These are phyloP conservation scores for Cryoendolithus antarcticus DNA, from an alignment of 2,329 filamentous ascomycete species.

Conservation along the genomic window DNA sequence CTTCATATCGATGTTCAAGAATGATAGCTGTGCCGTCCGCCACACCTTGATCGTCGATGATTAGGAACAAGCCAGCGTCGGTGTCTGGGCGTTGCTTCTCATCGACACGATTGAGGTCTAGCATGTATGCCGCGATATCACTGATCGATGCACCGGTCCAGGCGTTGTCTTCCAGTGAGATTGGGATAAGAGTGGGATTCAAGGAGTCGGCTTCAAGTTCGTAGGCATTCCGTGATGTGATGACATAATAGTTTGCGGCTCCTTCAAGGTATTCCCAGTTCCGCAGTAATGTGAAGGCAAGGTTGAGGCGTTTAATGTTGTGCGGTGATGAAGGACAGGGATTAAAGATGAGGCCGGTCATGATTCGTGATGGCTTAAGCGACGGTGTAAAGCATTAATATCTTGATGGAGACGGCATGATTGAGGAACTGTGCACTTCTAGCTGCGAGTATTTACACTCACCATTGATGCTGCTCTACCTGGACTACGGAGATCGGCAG, in stretches of 20 bases:
- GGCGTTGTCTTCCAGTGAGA: slow-evolving; percentile 1
- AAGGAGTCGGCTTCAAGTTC: slow-evolving; percentile 1
- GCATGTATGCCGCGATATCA: slow-evolving; percentile 8
- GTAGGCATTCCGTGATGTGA: slow-evolving; percentile 6
- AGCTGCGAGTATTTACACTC: too few species aligned
- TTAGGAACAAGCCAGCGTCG: slow-evolving; percentile 2
- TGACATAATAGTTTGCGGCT: slow-evolving; percentile 3
- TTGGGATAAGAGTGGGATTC: background rate
- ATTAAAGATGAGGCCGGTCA: slow-evolving; percentile 8
- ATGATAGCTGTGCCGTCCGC: background rate
- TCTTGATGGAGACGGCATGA: too few species aligned
- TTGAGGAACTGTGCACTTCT: too few species aligned
- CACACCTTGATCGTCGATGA: slow-evolving; percentile 8
- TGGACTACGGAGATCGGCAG: too few species aligned
- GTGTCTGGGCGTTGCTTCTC: background rate
- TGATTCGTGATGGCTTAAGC: background rate
- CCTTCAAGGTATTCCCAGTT: slow-evolving; percentile 6
- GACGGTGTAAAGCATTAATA: too few species aligned
- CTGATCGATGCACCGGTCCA: slow-evolving; percentile 6
- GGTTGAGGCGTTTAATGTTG: slow-evolving; percentile 6
- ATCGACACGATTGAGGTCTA: slow-evolving; percentile 1
- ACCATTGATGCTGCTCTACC: too few species aligned
- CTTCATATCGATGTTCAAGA: background rate
- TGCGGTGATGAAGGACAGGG: slow-evolving; percentile 6
- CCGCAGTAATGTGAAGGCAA: slow-evolving; percentile 7